Evolutionary conservation across 2,329 filamentous ascomycete genomes (phyloP).

Genomic region (Apiospora pterosperma): DNA sequence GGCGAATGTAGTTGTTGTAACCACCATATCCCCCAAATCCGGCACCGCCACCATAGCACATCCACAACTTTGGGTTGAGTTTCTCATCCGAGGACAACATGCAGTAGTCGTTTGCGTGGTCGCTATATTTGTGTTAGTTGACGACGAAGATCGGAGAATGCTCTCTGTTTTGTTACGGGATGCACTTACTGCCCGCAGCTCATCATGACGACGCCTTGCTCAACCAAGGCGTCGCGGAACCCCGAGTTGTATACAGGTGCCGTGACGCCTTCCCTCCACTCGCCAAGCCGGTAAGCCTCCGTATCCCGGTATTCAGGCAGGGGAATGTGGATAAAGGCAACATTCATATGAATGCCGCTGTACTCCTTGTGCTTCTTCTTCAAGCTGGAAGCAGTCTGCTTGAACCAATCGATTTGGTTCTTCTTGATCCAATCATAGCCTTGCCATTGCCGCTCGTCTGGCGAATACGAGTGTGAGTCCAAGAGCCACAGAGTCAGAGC

Average conservation of each 20-base stretch:
- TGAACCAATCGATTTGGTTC: conserved; percentile 94
- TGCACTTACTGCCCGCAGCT: conserved; percentile 83
- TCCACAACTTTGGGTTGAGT: conserved; percentile 76
- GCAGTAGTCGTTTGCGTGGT: conserved; percentile 97
- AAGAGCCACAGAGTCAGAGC: conserved; percentile 93
- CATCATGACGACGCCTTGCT: conserved; percentile 81
- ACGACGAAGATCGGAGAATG: not conserved
- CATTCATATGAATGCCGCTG: conserved; percentile 87
- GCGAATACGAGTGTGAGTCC: conserved; percentile 89
- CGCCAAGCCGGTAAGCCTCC: conserved; percentile 60
- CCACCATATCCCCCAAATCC: conserved; percentile 96
- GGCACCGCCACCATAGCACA: conserved; percentile 92
- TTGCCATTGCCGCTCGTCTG: conserved; percentile 81
- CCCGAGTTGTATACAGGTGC: conserved; percentile 86
- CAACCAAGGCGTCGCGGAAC: conserved; percentile 86
- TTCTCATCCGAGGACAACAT: conserved; percentile 59
- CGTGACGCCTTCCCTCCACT: conserved; percentile 79
- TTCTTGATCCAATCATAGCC: conserved; percentile 98
- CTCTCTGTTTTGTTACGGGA: too few species aligned
- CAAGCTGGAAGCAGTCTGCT: conserved; percentile 67
- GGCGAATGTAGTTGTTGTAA: conserved; percentile 79
- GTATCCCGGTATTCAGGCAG: conserved; percentile 78
- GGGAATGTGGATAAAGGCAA: conserved; percentile 97
- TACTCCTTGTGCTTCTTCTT: conserved; percentile 80
- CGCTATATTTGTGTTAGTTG: conserved; percentile 43